A percentile compares a stretch with the other conserved stretches of the same genome.
Conservation (phyloP, 305 asterid species). For the Fraxinus greggii region DNA sequence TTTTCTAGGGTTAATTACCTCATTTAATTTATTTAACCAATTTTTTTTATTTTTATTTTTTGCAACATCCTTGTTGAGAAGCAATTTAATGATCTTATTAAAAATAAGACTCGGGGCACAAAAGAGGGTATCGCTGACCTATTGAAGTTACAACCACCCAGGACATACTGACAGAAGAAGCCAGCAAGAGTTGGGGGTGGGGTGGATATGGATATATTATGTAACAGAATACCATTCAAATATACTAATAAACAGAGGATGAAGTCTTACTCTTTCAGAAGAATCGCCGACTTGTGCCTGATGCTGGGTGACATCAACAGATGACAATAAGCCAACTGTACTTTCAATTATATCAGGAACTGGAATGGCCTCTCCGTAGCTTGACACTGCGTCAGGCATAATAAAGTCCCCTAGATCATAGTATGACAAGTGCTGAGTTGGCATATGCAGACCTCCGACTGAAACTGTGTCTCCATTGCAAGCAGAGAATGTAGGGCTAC, state of each 20-base stretch:
- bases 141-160: background rate
- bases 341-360: constrained; percentile 93
- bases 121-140: background rate
- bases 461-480: constrained; percentile 73
- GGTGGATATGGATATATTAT: background rate
- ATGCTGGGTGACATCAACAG: constrained; percentile 72
- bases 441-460: constrained; percentile 45
- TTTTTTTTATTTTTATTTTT: background rate
- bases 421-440: constrained; percentile 48
- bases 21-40: background rate
- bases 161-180: background rate
- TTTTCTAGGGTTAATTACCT: background rate
- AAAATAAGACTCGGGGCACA: background rate
- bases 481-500: constrained; percentile 70
- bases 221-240: background rate
- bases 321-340: constrained; percentile 71
- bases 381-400: constrained; percentile 61
- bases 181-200: background rate
- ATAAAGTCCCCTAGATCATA: constrained; percentile 66
- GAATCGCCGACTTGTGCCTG: constrained; percentile 74
- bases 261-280: constrained; percentile 61
- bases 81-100: background rate
- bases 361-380: constrained; percentile 62
- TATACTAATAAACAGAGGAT: background rate
- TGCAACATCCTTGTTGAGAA: background rate